Percentiles rank a stretch among this genome's conserved stretches.
phyloP scores from a whole-genome alignment of 2,329 filamentous ascomycete genomes.

The Aspergillus ustus region DNA sequence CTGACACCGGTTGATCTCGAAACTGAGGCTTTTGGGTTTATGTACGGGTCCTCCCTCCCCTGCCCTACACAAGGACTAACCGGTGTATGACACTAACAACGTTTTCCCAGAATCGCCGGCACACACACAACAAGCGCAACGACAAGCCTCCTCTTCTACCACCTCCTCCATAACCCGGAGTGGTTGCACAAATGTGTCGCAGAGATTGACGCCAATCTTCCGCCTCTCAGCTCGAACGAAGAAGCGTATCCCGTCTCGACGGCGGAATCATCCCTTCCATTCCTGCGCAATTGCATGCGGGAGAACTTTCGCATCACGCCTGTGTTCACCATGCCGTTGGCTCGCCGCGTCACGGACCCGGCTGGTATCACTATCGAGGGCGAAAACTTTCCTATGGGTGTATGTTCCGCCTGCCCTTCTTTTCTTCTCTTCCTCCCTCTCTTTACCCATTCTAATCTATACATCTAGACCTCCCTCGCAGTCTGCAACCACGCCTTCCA shows the following conservation, averaged over 20 bases:
- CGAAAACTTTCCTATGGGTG: conserved; percentile 30
- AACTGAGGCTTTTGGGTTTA: conserved; percentile 44
- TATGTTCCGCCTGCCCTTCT: conserved; percentile 4
- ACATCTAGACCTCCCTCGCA: conserved; percentile 33
- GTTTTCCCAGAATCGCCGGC: conserved; percentile 36
- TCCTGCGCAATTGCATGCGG: conserved; percentile 32
- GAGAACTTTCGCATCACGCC: conserved; percentile 43
- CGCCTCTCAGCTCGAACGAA: conserved; percentile 8
- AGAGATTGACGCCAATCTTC: background rate
- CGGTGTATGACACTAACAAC: too few relatives aligned
- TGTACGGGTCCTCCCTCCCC: conserved; percentile 25
- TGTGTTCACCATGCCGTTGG: conserved; percentile 41
- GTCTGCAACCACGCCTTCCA: conserved; percentile 43
- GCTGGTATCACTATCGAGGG: conserved; percentile 32
- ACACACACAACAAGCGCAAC: conserved; percentile 40
- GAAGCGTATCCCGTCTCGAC: conserved; percentile 29
- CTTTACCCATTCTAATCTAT: background rate
- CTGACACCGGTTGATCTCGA: conserved; percentile 38
- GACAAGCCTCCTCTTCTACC: conserved; percentile 35
- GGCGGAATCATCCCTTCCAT: conserved; percentile 33
- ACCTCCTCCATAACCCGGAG: conserved; percentile 37
- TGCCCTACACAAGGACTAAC: too few relatives aligned
- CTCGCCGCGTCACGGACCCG: conserved; percentile 31
- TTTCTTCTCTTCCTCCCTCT: background rate
- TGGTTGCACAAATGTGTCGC: conserved; percentile 17